Evolutionary conservation across 1,284 basidiomycete species (phyloP).

Genomic region (Moniliella sp.): DNA sequence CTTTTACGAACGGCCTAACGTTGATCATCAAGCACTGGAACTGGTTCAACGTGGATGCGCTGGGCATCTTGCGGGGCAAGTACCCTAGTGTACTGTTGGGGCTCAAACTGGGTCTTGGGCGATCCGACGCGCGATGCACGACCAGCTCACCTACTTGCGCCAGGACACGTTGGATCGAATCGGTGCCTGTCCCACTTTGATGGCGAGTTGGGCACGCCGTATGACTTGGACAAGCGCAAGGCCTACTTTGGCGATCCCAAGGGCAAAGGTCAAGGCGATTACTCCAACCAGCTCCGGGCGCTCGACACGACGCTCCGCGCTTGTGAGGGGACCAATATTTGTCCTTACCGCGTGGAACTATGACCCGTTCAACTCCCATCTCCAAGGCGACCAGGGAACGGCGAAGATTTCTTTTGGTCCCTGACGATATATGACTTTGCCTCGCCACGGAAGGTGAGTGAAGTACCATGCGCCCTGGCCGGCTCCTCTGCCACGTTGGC

Average conservation of each 20-base stretch:
- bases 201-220: conserved; percentile 91
- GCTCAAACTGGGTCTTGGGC: conserved; percentile 51
- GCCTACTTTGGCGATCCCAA: conserved; percentile 41
- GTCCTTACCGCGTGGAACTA: conserved; percentile 85
- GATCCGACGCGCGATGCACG: conserved; percentile 60
- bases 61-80: conserved; percentile 58
- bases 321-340: conserved; percentile 56
- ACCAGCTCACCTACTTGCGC: conserved; percentile 62
- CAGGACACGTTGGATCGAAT: conserved; percentile 43
- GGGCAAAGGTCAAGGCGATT: conserved; percentile 40
- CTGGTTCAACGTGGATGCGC: conserved; percentile 60
- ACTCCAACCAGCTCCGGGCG: conserved; percentile 55
- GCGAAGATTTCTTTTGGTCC: conserved; percentile 81
- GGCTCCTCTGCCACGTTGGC: too few relatives aligned
- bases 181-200: conserved; percentile 64
- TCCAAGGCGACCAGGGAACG: conserved; percentile 90
- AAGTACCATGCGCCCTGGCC: too few relatives aligned
- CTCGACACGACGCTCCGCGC: conserved; percentile 79
- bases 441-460: too few relatives aligned
- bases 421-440: conserved; percentile 51
- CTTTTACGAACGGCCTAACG: conserved; percentile 77
- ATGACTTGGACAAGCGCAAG: conserved; percentile 64
- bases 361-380: conserved; percentile 49
- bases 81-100: conserved; percentile 43
- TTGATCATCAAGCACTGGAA: conserved; percentile 42